Evolutionary conservation across 2,329 filamentous ascomycete species (phyloP), one percentile per base, ranked within the genome.

Genomic region (Talaromyces marneffei): DNA sequence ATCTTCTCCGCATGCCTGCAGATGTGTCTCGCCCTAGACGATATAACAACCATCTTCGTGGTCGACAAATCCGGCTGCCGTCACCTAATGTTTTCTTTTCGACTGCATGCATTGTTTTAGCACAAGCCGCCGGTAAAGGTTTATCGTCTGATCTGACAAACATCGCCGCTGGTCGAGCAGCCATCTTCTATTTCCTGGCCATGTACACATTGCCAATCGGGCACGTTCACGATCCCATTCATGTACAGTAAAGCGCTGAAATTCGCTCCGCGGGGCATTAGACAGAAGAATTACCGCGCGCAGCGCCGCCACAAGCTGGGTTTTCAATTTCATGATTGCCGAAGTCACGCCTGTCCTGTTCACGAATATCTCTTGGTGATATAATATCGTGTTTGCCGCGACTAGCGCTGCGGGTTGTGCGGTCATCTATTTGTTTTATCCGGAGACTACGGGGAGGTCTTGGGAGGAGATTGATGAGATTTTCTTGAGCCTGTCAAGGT

Each of bases 291-390:
- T 60, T 7, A 31, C 58, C n/a, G 58, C 58, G 5, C 65, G 86
- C 50, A 78, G 83, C 0, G 80, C 83, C 2, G 75, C 82, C 14
- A 77, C 79, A 16, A 85, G 84, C 66, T 79, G 78, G 78, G 66
- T 83, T 3, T 83, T 85, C 76, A 85, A 85, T 71, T 85, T 85
- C 68, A 82, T 83, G 0, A 75, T 85, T 8, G 82, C 81, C n/a
- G n/a, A n/a, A n/a, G n/a, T n/a, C n/a, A n/a, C n/a, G n/a, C n/a
- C n/a, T n/a, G n/a, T n/a, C n/a, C 82, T 77, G 0, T 83, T 86
- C 72, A 72, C 77, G 52, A 85, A 84, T 68, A 85, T 85, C 69
- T 76, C 76, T 29, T 85, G 79, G 72, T 79, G 78, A 62, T 73
- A 81, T 14, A 82, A 80, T 67, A 76, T 82, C 35, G 71, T 81